Percentiles rank a stretch among this genome's conserved stretches.
These are phyloP conservation scores for Penicillium digitatum DNA, from an alignment of 2,329 filamentous ascomycete genomes.

Conservation along the genomic window DNA sequence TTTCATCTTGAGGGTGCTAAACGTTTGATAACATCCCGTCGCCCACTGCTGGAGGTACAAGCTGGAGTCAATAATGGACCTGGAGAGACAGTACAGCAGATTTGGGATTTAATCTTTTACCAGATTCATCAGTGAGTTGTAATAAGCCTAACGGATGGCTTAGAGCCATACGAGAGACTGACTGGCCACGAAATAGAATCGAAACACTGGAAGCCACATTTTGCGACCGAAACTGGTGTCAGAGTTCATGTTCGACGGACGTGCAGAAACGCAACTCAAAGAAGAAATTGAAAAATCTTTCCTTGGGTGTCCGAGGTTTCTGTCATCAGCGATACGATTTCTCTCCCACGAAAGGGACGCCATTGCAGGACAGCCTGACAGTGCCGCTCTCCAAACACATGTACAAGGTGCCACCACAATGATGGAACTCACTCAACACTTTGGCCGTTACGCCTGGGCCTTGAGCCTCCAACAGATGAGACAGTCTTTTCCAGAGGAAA, in stretches of 20 bases:
- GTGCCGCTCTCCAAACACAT: not conserved
- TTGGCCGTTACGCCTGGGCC: constrained; percentile 30
- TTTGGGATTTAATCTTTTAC: constrained; percentile 29
- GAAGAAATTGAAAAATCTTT: constrained; percentile 35
- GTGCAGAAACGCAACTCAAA: constrained; percentile 13
- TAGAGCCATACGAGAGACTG: not conserved
- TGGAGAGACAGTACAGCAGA: constrained; percentile 27
- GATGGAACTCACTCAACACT: constrained; percentile 20
- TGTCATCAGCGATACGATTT: constrained; percentile 29
- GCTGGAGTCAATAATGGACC: constrained; percentile 18
- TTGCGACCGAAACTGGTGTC: constrained; percentile 32
- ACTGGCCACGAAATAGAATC: constrained; percentile 21
- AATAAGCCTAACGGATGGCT: not conserved
- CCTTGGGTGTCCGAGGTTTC: constrained; percentile 35
- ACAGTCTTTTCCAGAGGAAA: constrained; percentile 12
- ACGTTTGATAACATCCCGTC: constrained; percentile 23
- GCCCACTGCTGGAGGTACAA: constrained; percentile 2
- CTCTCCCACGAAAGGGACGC: constrained; percentile 28
- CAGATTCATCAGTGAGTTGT: constrained; percentile 30
- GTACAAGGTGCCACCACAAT: constrained; percentile 14
- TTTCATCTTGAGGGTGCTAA: constrained; percentile 34
- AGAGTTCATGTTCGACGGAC: constrained; percentile 14
- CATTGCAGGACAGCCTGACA: constrained; percentile 11
- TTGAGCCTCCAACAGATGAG: constrained; percentile 16
- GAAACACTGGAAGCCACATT: constrained; percentile 35